These are phyloP conservation scores for Cercospora brassicicola DNA, from an alignment of 2,329 filamentous ascomycete genomes.

Conservation along the genomic window DNA sequence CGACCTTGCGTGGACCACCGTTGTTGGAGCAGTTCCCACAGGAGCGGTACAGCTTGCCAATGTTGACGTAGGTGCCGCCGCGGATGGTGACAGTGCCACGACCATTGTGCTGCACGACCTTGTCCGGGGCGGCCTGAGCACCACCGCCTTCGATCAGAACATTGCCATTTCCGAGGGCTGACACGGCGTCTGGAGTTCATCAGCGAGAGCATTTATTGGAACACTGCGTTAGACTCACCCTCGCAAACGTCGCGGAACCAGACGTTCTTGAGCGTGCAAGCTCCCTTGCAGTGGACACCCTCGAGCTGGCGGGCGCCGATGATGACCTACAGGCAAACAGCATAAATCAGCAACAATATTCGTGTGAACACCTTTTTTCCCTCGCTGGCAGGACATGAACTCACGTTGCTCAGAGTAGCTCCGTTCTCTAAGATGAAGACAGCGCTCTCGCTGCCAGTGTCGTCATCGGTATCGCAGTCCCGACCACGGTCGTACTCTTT, in stretches of 20 bases:
- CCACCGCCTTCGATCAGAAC: slow-evolving; percentile 42
- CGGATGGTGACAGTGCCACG: slow-evolving; percentile 42
- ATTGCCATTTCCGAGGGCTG: slow-evolving; percentile 42
- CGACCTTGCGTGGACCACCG: slow-evolving; percentile 22
- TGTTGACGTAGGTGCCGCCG: slow-evolving; percentile 48
- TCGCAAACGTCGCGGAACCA: slow-evolving; percentile 50
- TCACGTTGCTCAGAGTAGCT: slow-evolving; percentile 50
- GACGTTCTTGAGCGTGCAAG: slow-evolving; percentile 50
- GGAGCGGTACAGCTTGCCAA: slow-evolving; percentile 53
- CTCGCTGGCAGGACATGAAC: neutral
- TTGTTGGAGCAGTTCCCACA: slow-evolving; percentile 53
- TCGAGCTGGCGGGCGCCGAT: slow-evolving; percentile 55
- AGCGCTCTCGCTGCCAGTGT: slow-evolving; percentile 44
- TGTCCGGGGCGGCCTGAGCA: slow-evolving; percentile 43
- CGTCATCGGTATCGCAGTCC: slow-evolving; percentile 16
- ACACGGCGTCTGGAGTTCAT: slow-evolving; percentile 36
- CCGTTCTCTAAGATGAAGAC: slow-evolving; percentile 57
- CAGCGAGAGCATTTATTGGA: neutral
- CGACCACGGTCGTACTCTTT: slow-evolving; percentile 24
- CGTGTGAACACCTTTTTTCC: neutral
- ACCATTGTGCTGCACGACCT: slow-evolving; percentile 49
- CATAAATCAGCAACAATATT: neutral
- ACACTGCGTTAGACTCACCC: slow-evolving; percentile 26
- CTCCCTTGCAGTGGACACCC: slow-evolving; percentile 54
- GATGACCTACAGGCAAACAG: slow-evolving; percentile 43